These are phyloP conservation scores for Neonectria faginata DNA, from an alignment of 2,329 filamentous ascomycete genomes.

Conservation along the genomic window DNA sequence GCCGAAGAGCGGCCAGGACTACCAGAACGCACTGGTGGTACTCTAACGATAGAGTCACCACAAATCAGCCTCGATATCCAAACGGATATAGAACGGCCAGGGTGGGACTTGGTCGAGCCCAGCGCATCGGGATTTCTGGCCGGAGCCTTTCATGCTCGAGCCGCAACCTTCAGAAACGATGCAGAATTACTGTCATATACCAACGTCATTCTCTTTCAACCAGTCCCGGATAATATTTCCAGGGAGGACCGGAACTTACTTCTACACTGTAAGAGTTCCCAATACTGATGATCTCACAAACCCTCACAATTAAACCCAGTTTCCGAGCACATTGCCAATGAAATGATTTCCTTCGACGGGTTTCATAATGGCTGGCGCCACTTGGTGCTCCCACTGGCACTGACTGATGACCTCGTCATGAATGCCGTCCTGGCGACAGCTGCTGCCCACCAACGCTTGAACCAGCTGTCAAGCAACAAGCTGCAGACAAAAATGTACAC, in stretches of 20 bases:
- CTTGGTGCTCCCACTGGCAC: constrained; percentile 37
- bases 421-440: constrained; percentile 39
- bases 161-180: neutral
- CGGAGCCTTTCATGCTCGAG: neutral
- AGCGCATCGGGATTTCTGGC: neutral
- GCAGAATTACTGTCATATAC: constrained; percentile 1
- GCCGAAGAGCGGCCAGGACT: no score
- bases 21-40: neutral
- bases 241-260: constrained; percentile 33
- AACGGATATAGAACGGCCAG: neutral
- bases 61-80: no score
- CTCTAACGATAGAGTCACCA: neutral
- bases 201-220: constrained; percentile 19
- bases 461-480: neutral
- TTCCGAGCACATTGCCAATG: constrained; percentile 37
- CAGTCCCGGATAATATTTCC: constrained; percentile 26
- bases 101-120: neutral
- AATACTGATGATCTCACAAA: fast-evolving
- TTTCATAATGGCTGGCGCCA: constrained; percentile 44
- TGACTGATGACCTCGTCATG: constrained; percentile 38
- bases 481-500: neutral
- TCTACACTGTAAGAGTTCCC: constrained; percentile 24
- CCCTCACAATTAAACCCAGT: constrained; percentile 23
- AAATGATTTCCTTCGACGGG: constrained; percentile 45
- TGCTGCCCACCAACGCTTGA: constrained; percentile 36